phyloP scores from a whole-genome alignment of 495 filamentous ascomycete genomes.

The Neurospora africana region DNA sequence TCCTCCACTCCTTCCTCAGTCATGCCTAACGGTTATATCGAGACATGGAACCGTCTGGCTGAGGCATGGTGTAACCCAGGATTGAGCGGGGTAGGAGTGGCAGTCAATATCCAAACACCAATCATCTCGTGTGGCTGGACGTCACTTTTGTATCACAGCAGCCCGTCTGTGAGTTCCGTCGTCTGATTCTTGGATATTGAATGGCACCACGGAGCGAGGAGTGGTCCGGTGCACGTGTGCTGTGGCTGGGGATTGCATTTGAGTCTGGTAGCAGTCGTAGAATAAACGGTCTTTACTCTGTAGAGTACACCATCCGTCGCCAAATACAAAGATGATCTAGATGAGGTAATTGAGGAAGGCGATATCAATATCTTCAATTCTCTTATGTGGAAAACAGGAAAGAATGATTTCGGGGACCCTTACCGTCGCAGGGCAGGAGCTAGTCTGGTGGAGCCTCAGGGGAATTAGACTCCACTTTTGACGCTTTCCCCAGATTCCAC shows the following conservation, averaged over 20 bases:
- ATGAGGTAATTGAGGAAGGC: background rate
- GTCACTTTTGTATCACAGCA: conserved; percentile 17
- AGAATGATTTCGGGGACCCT: background rate
- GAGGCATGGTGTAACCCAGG: conserved; percentile 8
- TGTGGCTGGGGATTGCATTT: background rate
- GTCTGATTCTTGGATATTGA: conserved; percentile 1
- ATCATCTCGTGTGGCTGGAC: conserved; percentile 15
- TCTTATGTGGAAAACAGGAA: background rate
- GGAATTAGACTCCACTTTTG: conserved; percentile 5
- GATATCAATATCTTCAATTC: background rate
- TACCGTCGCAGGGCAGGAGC: background rate
- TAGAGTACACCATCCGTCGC: background rate
- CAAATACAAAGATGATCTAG: background rate
- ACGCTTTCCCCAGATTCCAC: conserved; percentile 17
- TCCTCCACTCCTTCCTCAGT: background rate
- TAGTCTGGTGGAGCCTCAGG: background rate
- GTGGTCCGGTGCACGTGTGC: background rate
- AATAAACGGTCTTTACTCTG: background rate
- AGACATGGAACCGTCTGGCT: conserved; percentile 4
- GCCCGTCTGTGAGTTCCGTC: conserved; percentile 1
- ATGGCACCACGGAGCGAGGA: conserved; percentile 9
- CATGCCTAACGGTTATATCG: background rate
- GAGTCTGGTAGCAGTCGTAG: too few species aligned
- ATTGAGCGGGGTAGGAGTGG: conserved; percentile 22
- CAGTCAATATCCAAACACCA: conserved; percentile 20